A percentile compares a stretch with the other conserved stretches of the same genome.
These are phyloP conservation scores for Epichloe hybrida DNA, from an alignment of 2,329 filamentous ascomycete genomes.

Conservation along the genomic window DNA sequence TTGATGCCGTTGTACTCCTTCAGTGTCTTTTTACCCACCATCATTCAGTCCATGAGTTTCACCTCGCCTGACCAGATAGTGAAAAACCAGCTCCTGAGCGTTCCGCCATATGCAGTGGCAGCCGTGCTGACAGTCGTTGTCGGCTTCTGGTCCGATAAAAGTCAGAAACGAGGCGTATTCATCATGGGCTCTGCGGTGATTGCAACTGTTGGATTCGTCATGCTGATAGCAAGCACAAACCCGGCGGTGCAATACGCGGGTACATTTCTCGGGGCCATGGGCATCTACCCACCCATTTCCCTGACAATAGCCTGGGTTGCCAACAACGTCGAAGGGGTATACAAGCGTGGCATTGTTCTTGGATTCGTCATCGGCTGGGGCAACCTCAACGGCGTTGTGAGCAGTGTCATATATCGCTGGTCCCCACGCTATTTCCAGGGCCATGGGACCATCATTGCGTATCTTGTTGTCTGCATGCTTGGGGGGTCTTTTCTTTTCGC, in stretches of 20 bases:
- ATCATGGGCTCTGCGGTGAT: constrained; percentile 61
- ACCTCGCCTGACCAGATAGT: constrained; percentile 19
- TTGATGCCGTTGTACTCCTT: constrained; percentile 64
- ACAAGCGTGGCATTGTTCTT: constrained; percentile 78
- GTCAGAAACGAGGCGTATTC: constrained; percentile 59
- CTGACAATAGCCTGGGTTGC: constrained; percentile 81
- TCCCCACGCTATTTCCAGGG: constrained; percentile 55
- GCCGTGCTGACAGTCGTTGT: constrained; percentile 23
- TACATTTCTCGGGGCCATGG: constrained; percentile 70
- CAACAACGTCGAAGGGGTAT: constrained; percentile 83
- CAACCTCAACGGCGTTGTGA: constrained; percentile 79
- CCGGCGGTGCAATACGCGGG: constrained; percentile 68
- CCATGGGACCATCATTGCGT: constrained; percentile 62
- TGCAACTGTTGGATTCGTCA: constrained; percentile 63
- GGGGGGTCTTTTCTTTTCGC: constrained; percentile 60
- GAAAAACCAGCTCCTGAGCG: constrained; percentile 32
- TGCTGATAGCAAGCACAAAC: constrained; percentile 55
- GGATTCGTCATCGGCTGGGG: constrained; percentile 89
- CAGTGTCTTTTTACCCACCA: constrained; percentile 66
- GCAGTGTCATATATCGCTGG: constrained; percentile 64
- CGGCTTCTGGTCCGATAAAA: constrained; percentile 63
- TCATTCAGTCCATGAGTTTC: constrained; percentile 45
- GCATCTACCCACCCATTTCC: constrained; percentile 77
- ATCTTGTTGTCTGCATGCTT: constrained; percentile 55
- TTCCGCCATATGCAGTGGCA: constrained; percentile 26